Conservation (phyloP, 2,329 filamentous ascomycete genomes). For the Aphanoascus verrucosus region DNA sequence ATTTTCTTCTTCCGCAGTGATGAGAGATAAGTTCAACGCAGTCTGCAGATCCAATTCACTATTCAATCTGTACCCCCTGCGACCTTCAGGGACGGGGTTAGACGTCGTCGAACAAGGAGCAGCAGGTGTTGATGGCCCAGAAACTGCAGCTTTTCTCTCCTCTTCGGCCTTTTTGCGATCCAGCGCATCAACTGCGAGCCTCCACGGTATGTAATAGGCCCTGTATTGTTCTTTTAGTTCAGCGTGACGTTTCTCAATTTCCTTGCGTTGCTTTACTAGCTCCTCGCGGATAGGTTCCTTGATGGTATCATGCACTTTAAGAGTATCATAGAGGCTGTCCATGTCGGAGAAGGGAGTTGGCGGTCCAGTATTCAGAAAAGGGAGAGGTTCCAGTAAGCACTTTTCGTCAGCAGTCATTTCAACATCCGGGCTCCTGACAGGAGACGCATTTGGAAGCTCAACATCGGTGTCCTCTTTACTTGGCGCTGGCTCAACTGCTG, state of each 20-base stretch:
- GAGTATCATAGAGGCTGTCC: constrained; percentile 36
- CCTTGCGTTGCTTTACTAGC: constrained; percentile 31
- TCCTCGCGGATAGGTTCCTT: constrained; percentile 30
- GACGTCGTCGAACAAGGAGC: constrained; percentile 22
- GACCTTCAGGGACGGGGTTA: constrained; percentile 27
- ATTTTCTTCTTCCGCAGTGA: constrained; percentile 39
- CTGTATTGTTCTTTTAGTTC: constrained; percentile 33
- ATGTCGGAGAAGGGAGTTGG: constrained; percentile 37
- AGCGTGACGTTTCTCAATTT: constrained; percentile 32
- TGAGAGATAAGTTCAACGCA: constrained; percentile 38
- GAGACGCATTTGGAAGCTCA: constrained; percentile 11
- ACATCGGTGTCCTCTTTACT: constrained; percentile 20
- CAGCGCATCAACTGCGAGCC: constrained; percentile 33
- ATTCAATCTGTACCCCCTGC: constrained; percentile 38
- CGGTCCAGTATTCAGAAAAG: constrained; percentile 35
- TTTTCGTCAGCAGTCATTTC: constrained; percentile 19
- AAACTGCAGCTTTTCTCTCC: constrained; percentile 28
- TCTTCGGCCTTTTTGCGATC: constrained; percentile 33
- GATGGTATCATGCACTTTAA: constrained; percentile 29
- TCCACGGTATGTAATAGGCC: constrained; percentile 37
- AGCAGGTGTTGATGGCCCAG: constrained; percentile 27
- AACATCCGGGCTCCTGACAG: constrained; percentile 9
- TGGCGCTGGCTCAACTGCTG: constrained; percentile 18
- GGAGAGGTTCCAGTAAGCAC: constrained; percentile 35
- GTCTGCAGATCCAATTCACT: constrained; percentile 42